A percentile compares a stretch with the other conserved stretches of the same genome.
Conservation (phyloP, 345 rosid genomes). For the Eucalyptus guilfoylei region DNA sequence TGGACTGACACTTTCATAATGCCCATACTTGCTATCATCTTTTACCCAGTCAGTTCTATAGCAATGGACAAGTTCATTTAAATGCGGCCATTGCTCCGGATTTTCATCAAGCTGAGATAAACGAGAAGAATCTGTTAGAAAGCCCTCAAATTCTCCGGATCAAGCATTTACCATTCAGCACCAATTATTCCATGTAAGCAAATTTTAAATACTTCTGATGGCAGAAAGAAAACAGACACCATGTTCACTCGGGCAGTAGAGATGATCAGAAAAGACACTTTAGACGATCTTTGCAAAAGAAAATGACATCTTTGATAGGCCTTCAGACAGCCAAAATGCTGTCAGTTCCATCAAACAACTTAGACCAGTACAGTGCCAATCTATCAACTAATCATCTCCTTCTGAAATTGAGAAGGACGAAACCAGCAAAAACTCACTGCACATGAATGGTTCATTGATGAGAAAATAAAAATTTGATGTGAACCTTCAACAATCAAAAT, state of each 20-base stretch:
- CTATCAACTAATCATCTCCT: neutral
- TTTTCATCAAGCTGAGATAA: conserved; percentile 68
- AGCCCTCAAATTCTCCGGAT: neutral
- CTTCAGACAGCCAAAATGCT: neutral
- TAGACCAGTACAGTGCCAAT: neutral
- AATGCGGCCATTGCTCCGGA: conserved; percentile 95
- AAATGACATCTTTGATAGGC: neutral
- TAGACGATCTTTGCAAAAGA: neutral
- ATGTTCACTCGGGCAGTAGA: neutral
- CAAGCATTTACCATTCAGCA: neutral
- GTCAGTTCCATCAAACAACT: neutral
- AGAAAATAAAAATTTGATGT: neutral
- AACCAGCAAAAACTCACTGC: neutral
- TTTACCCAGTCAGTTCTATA: conserved; percentile 87
- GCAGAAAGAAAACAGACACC: neutral
- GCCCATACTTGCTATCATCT: conserved; percentile 91
- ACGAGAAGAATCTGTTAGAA: neutral
- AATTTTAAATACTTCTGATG: neutral
- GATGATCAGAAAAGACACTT: neutral
- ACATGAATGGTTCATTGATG: neutral
- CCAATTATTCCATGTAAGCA: neutral
- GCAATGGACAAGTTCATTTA: conserved; percentile 77
- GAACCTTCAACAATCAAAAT: neutral
- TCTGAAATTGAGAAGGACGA: neutral
- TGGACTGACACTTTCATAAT: conserved; percentile 51